These are phyloP conservation scores for Neurospora sp. DNA, from an alignment of 495 filamentous ascomycete genomes.

Conservation along the genomic window DNA sequence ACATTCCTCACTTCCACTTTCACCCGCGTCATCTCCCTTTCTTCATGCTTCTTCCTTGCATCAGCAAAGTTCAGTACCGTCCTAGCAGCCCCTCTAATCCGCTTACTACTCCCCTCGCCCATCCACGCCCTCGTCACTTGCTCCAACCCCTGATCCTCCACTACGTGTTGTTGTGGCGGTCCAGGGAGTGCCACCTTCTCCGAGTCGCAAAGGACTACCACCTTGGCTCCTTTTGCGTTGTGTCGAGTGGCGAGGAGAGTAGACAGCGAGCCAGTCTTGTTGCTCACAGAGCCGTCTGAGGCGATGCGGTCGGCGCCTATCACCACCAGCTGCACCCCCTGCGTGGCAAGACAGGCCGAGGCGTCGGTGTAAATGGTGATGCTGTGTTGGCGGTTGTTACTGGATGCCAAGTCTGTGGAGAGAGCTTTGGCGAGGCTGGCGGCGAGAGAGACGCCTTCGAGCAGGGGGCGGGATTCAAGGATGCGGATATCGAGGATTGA, in stretches of 20 bases:
- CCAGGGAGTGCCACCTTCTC: slow-evolving; percentile 49
- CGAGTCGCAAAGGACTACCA: slow-evolving; percentile 46
- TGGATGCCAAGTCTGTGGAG: slow-evolving; percentile 2
- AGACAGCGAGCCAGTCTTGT: slow-evolving; percentile 56
- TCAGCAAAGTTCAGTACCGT: background rate
- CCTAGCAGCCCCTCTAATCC: slow-evolving; percentile 10
- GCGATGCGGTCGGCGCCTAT: slow-evolving; percentile 57
- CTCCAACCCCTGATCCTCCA: slow-evolving; percentile 38
- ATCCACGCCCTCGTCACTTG: slow-evolving; percentile 43
- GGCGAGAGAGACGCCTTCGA: slow-evolving; percentile 51
- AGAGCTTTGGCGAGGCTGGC: slow-evolving; percentile 32
- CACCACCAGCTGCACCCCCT: slow-evolving; percentile 40
- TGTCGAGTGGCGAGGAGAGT: slow-evolving; percentile 41
- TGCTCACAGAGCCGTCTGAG: slow-evolving; percentile 45
- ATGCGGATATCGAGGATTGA: slow-evolving; percentile 42
- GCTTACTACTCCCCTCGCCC: slow-evolving; percentile 8
- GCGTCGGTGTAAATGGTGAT: slow-evolving; percentile 52
- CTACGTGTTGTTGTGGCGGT: slow-evolving; percentile 19
- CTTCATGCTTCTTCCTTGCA: background rate
- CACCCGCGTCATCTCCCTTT: slow-evolving; percentile 1
- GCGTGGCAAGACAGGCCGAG: slow-evolving; percentile 42
- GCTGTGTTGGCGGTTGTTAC: slow-evolving; percentile 13
- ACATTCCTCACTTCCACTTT: slow-evolving; percentile 42
- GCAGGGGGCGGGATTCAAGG: slow-evolving; percentile 57
- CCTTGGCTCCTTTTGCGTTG: slow-evolving; percentile 22